These are phyloP conservation scores for Gilbertella persicaria DNA, from an alignment of 371 early-diverging fungal genomes.

Conservation along the genomic window DNA sequence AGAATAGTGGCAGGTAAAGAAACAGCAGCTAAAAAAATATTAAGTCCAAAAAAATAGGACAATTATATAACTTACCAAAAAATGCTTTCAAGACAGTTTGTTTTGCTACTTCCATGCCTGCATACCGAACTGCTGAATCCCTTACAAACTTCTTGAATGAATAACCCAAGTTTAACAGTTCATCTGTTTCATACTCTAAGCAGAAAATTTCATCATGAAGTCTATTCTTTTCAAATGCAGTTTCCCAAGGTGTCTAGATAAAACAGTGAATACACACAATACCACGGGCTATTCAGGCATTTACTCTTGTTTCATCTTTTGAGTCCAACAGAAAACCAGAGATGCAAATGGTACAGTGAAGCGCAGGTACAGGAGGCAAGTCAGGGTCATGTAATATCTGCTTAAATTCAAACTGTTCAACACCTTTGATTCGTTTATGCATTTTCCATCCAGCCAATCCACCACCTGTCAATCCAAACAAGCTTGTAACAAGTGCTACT, in stretches of 20 bases:
- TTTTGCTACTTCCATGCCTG: slow-evolving; percentile 84
- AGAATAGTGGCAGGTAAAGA: slow-evolving; percentile 69
- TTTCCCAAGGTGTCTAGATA: slow-evolving; percentile 56
- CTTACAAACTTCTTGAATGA: slow-evolving; percentile 80
- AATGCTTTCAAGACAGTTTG: slow-evolving; percentile 84
- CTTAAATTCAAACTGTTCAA: slow-evolving; percentile 62
- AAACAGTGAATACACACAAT: slow-evolving; percentile 14
- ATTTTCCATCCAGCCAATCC: slow-evolving; percentile 66
- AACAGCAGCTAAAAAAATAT: slow-evolving; percentile 68
- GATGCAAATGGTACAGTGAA: slow-evolving; percentile 64
- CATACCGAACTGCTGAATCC: slow-evolving; percentile 79
- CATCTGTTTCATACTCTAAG: slow-evolving; percentile 79
- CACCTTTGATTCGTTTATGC: slow-evolving; percentile 51
- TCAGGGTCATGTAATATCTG: slow-evolving; percentile 56
- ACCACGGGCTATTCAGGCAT: background rate
- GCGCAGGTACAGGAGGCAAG: slow-evolving; percentile 59
- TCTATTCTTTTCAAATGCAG: slow-evolving; percentile 37
- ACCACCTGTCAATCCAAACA: slow-evolving; percentile 67
- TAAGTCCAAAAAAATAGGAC: background rate
- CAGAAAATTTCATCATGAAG: slow-evolving; percentile 56
- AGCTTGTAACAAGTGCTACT: slow-evolving; percentile 60
- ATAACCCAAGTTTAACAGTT: slow-evolving; percentile 74
- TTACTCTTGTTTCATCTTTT: slow-evolving; percentile 38
- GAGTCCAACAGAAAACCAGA: slow-evolving; percentile 62
- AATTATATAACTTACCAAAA: slow-evolving; percentile 40